Evolutionary conservation across 176 grass and related monocot species (phyloP), one percentile per base, ranked within the genome.

Genomic region (Poa pratensis): DNA sequence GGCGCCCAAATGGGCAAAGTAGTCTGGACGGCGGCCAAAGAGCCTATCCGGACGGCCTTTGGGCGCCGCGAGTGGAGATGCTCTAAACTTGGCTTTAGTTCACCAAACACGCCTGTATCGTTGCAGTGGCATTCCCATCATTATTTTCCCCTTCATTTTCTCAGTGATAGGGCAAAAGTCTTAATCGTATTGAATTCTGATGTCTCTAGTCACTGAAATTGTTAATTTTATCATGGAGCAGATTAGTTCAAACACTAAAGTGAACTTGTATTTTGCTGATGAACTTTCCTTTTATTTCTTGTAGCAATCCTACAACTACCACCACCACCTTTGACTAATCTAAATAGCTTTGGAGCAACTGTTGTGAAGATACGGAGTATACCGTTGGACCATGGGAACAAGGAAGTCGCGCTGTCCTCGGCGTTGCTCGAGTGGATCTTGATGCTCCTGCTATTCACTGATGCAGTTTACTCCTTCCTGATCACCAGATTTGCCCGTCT

Each of bases 341-440:
- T 73, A 74, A 63, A 78, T 15, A 86, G 50, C 20, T 58, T 68
- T 48, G 48, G 46, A 66, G 4, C 20, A 74, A 52, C 51, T 50
- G 13, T 6, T 48, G 69, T 75, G 68, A 80, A 76, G 35, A 59
- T 50, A 50, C 45, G 9, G 13, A 39, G 39, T 1, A 75, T 12
- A 63, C 30, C 10, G 18, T 24, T 35, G 13, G 18, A 84, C 6
- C 50, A 90, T 84, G 89, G 85, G 76, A 76, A 84, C 80, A 90
- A 84, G 69, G 30, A 68, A 8, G 64, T 62, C n/a, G 27, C 79
- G 10, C 64, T 98, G 19, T 95, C 95, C 9, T 86, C 76, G 0
- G 93, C 87, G 1, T 80, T 89, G 74, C 88, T 93, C 9, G 95
- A 98, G 80, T 93, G 92, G 95, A 88, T 93, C 46, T 87, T 98